Evolutionary conservation across 192 early-diverging fungal genomes (phyloP), one percentile per base, ranked within the genome.

Genomic region (Podila clonocystis): DNA sequence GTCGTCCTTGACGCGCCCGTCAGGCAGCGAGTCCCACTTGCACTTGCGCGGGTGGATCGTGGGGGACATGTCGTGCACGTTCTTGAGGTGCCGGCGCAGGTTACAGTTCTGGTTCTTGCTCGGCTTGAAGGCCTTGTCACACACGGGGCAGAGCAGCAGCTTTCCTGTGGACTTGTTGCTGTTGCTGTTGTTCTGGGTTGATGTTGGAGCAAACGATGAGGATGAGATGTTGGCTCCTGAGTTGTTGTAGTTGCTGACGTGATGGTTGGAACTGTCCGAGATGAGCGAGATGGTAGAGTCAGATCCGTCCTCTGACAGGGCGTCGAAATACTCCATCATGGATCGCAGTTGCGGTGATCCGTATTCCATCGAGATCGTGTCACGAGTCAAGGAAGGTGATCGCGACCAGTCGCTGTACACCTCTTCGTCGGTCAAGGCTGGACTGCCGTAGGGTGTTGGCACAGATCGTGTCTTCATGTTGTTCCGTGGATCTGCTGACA

Each of bases 41-140:
- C 70, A 80, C 63, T 80, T 80, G 67, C 77, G 77, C 11, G 77
- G 77, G 50, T 80, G 77, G 30, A 80, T 73, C 19, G 77, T 61
- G 0, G 77, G 77, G 0, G 77, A 80, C 77, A 80, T 72, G 57
- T 68, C 73, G 62, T 80, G 77, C 0, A 80, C 71, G 22, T 80
- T 80, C 77, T 73, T 72, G 48, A 80, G 57, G 48, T 80, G 77
- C 13, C 70, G 65, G 20, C 77, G 41, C 50, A 80, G 29, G 41
- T 80, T 80, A 34, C 77, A 80, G 70, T 80, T 73, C 29, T 80
- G 71, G 62, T 80, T 80, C 70, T 80, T 80, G 71, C 77, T 73
- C 5, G 77, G 77, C 71, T 80, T 80, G 67, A 80, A 80, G 57
- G 70, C 71, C 3, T 70, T 70, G 45, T 70, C 68, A 66, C 77